Evolutionary conservation across 192 early-diverging fungal species (phyloP), one percentile per base, ranked within the genome.

Genomic region (Coemansia asiatica): DNA sequence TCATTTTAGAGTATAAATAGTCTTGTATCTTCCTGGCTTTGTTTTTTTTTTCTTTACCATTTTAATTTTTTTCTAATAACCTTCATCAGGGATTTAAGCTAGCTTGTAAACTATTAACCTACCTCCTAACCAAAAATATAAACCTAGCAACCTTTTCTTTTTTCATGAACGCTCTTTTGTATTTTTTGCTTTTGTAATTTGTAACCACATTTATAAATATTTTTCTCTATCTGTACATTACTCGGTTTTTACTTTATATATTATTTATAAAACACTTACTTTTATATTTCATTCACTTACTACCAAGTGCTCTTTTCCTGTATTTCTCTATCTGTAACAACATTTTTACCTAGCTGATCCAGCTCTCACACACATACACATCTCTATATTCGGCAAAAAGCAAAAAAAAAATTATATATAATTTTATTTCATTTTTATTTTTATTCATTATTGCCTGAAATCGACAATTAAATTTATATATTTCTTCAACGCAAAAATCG

Each of bases 21-120:
- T 2, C 51, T 44, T 28, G 51, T 27, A 27, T 54, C 26, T 28
- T 27, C 25, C 51, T 54, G 40, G 8, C 51, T 27, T 25, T 23
- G 26, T 27, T 25, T 23, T 54, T 54, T 54, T 54, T 26, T 28
- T 26, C 15, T 1, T 25, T 51, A 21, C 6, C 51, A 54, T 10
- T n/a, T 10, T 25, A n/a, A n/a, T 16, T 54, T 27, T 54, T 54
- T 54, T 54, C 51, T 54, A 54, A 54, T 54, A 54, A 54, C 51
- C 51, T n/a, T 54, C 15, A 13, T 44, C 25, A 54, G 51, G 51
- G 25, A 54, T 54, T 28, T 54, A 54, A 28, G 22, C 51, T 28
- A 54, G 27, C 51, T 27, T 28, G 16, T 27, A 44, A 44, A 44
- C 2, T 16, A 2, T 44, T 44, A 44, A 44, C 40, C 40, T 22